Evolutionary conservation across 169 alveolate genomes (phyloP).

Genomic region (Eimeria sp.): DNA sequence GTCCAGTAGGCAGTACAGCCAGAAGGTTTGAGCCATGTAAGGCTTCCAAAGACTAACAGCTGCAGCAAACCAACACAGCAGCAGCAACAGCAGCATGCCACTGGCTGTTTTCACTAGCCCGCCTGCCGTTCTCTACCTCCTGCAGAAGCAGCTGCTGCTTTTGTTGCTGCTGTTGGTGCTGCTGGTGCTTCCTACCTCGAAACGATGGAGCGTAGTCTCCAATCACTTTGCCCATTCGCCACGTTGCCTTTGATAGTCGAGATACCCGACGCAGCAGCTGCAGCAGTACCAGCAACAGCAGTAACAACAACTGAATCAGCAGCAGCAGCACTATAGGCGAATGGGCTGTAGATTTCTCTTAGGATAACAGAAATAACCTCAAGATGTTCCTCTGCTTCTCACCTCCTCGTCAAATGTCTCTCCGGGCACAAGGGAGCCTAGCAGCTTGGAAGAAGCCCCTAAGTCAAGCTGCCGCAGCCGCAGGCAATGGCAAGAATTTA

Average conservation of each 20-base stretch:
- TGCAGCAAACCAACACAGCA: not conserved
- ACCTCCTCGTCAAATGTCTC: slow-evolving; percentile 42
- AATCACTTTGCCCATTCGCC: slow-evolving; percentile 44
- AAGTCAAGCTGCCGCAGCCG: slow-evolving; percentile 72
- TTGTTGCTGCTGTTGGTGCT: not conserved
- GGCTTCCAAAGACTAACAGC: slow-evolving; percentile 28
- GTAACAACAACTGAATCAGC: no score
- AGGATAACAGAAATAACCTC: not conserved
- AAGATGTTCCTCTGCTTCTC: not conserved
- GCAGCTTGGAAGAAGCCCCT: slow-evolving; percentile 15
- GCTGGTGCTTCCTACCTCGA: slow-evolving; percentile 2
- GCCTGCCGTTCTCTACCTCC: not conserved
- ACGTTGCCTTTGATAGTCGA: slow-evolving; percentile 9
- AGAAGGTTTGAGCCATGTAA: slow-evolving; percentile 12
- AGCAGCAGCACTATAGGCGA: not conserved
- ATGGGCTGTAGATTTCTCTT: no score
- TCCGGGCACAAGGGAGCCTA: slow-evolving; percentile 41
- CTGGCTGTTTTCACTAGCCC: not conserved
- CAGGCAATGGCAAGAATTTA: slow-evolving; percentile 56
- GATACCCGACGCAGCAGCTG: slow-evolving; percentile 45
- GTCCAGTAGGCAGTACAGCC: slow-evolving; percentile 41
- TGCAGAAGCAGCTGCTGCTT: not conserved
- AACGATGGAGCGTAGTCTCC: slow-evolving; percentile 33
- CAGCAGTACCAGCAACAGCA: slow-evolving; percentile 2
- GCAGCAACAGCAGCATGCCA: not conserved